Base-by-base conservation (phyloP, 352 stramenopile species). In the Phytophthora podocarpi region DNA sequence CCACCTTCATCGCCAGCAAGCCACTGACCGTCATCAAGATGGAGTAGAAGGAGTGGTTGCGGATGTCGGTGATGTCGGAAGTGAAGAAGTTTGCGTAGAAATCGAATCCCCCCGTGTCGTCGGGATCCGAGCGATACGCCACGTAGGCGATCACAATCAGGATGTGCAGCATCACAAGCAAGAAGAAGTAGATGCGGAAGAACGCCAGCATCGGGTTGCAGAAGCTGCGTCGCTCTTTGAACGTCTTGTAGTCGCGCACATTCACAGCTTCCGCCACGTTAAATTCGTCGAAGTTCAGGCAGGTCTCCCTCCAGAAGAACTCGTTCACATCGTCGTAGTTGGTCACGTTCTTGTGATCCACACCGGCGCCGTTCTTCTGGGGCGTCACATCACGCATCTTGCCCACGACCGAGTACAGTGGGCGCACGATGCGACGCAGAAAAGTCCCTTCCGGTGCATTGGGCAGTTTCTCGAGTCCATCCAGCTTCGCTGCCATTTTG, bases 251-350 rank as follows among this genome's bases (percentile, higher is more conserved):
- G 26, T 92, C 80, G 15, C 74, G 78, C 23, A 73, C 47, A 31
- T 79, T 72, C 47, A 95, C 71, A 18, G 87, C 88, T 27, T 87
- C 80, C 0, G 86, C 83, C 2, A 93, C 82, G 36, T 88, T 95
- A 35, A 80, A 78, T 51, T 93, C 84, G 63, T 96, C 85, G 70
- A 93, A 96, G 34, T 87, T 49, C 5, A 96, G 72, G 36, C 88
- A 95, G 18, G 69, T 72, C 28, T 77, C 67, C 45, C 70, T 78
- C 88, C 88, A 96, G 64, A 96, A 96, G 57, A 96, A 95, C 69
- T 96, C 88, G 70, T 96, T 96, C 49, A 94, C 78, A 62, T 96
- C 88, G 73, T 96, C 88, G 48, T 96, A 96, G 65, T 96, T 96
- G 32, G 85, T 91, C 59, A 94, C 84, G 56, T 94, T 87, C 65